Percentiles rank a stretch among this genome's conserved stretches.
Conservation (phyloP, 768 basidiomycete genomes). For the Phylloporus rhodoxanthus region DNA sequence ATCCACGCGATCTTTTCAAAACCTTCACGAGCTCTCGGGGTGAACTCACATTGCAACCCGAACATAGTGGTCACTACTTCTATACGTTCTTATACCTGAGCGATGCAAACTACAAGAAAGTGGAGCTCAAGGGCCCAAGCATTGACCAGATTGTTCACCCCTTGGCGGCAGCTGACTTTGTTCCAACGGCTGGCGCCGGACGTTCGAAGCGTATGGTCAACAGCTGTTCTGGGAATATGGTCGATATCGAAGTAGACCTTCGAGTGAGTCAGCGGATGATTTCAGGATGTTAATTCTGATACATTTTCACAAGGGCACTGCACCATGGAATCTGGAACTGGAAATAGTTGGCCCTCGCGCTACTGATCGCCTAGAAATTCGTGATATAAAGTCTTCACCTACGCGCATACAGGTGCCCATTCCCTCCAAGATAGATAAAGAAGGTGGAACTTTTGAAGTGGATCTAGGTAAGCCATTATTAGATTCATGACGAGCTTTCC, state of each 20-base stretch:
- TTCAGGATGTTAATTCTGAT: neutral
- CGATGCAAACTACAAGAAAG: conserved; percentile 77
- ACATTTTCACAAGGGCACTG: conserved; percentile 56
- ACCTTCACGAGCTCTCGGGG: conserved; percentile 67
- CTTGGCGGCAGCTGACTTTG: conserved; percentile 72
- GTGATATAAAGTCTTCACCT: conserved; percentile 48
- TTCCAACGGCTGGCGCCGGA: conserved; percentile 33
- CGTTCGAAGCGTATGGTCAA: conserved; percentile 53
- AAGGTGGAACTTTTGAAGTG: conserved; percentile 75
- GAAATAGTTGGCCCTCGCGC: conserved; percentile 71
- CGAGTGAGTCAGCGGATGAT: conserved; percentile 41
- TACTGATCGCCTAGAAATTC: conserved; percentile 52
- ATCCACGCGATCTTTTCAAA: conserved; percentile 52
- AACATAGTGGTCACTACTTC: conserved; percentile 82
- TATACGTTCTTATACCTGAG: conserved; percentile 77
- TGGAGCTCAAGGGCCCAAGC: conserved; percentile 66
- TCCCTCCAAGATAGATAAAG: conserved; percentile 55
- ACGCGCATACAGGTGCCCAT: conserved; percentile 61
- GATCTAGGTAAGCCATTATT: conserved; percentile 51
- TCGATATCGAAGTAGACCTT: conserved; percentile 77
- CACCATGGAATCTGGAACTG: conserved; percentile 85
- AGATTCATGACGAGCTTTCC: neutral
- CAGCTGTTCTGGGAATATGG: conserved; percentile 72
- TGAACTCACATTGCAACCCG: conserved; percentile 79
- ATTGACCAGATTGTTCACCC: conserved; percentile 91